Evolutionary conservation across 306 rosid genomes (phyloP).

Genomic region (Aeschynomene evenia): DNA sequence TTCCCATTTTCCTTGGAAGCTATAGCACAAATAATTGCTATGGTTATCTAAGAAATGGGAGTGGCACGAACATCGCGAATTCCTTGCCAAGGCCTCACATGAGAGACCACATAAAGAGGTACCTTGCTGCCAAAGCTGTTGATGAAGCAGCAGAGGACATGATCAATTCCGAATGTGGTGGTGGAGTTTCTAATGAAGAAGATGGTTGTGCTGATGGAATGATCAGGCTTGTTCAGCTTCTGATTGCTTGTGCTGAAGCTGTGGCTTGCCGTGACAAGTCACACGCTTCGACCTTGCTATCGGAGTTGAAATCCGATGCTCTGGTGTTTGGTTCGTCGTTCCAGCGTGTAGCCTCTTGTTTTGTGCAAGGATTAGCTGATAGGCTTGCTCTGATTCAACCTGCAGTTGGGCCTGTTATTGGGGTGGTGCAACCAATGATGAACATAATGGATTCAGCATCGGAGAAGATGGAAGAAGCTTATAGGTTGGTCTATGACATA

Average conservation of each 20-base stretch:
- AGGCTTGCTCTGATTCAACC: conserved; percentile 62
- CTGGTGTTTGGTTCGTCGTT: conserved; percentile 79
- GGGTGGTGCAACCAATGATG: conserved; percentile 37
- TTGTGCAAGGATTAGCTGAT: conserved; percentile 68
- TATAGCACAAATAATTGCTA: background rate
- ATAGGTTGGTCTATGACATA: conserved; percentile 61
- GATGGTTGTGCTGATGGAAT: conserved; percentile 70
- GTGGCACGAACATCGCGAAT: conserved; percentile 34
- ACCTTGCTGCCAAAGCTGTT: conserved; percentile 60
- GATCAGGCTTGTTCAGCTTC: conserved; percentile 83
- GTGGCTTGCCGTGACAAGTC: conserved; percentile 85
- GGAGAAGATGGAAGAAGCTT: conserved; percentile 70
- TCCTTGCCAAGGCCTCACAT: conserved; percentile 44
- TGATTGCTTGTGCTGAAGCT: conserved; percentile 85
- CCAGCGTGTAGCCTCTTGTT: conserved; percentile 89
- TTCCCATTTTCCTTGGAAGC: conserved; percentile 27
- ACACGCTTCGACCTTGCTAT: conserved; percentile 59
- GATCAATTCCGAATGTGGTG: conserved; percentile 32
- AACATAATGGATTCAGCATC: conserved; percentile 50
- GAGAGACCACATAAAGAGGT: conserved; percentile 74
- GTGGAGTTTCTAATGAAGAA: conserved; percentile 34
- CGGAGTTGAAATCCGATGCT: conserved; percentile 64
- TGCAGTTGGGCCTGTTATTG: conserved; percentile 39
- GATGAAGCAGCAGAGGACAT: conserved; percentile 54
- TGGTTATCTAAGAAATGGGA: conserved; percentile 31